Conservation (phyloP, 495 filamentous ascomycete genomes). For the Cercophora scortea region DNA sequence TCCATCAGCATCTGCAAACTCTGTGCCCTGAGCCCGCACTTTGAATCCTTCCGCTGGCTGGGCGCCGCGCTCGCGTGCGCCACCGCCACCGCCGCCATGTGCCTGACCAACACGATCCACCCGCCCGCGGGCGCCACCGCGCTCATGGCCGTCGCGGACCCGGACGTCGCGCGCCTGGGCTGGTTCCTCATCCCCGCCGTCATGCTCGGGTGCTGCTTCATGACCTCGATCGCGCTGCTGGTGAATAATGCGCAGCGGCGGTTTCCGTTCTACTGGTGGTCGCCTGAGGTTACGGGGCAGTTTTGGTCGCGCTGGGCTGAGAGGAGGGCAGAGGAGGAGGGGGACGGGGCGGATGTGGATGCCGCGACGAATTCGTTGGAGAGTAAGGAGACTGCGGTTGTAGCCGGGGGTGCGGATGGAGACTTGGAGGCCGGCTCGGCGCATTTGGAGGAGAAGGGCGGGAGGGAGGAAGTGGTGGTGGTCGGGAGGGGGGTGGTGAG, state of each 20-base stretch:
- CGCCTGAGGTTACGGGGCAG: constrained; percentile 34
- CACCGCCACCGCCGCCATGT: constrained; percentile 63
- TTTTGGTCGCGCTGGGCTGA: constrained; percentile 8
- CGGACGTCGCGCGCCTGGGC: constrained; percentile 49
- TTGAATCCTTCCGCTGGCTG: constrained; percentile 53
- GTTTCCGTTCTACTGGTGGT: constrained; percentile 79
- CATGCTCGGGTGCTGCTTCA: constrained; percentile 54
- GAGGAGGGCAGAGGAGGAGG: neutral
- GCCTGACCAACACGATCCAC: constrained; percentile 69
- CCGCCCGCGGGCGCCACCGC: constrained; percentile 88
- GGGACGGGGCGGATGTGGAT: neutral
- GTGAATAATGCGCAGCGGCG: constrained; percentile 70
- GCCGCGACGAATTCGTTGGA: neutral
- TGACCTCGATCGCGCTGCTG: constrained; percentile 57
- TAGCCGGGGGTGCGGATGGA: neutral
- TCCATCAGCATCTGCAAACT: constrained; percentile 63
- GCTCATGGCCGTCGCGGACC: constrained; percentile 62
- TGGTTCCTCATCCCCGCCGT: constrained; percentile 69
- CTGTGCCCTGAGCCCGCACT: constrained; percentile 51
- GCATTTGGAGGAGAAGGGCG: constrained; percentile 4
- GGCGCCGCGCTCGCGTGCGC: constrained; percentile 65
- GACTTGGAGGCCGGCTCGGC: neutral
- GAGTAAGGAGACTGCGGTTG: neutral
- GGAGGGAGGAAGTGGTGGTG: constrained; percentile 24
- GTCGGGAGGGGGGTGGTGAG: constrained; percentile 22